A percentile compares a stretch with the other conserved stretches of the same genome.
Evolutionary conservation across 108 stramenopile genomes (phyloP).

Genomic region (Aureococcus anophagefferens): DNA sequence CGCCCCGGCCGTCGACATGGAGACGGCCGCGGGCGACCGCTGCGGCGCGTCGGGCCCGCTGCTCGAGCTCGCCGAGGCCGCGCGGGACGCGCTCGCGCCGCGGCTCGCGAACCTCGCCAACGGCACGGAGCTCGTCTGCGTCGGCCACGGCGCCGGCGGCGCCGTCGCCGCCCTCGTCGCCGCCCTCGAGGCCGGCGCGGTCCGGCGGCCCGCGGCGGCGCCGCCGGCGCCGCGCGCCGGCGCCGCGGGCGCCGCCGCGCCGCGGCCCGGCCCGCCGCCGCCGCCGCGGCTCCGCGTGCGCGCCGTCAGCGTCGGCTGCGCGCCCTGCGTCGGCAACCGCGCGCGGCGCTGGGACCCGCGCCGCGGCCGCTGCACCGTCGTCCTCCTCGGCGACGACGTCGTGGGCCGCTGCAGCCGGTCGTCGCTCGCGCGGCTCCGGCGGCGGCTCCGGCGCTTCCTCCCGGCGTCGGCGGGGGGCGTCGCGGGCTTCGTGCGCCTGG

Average conservation of each 20-base stretch:
- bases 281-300: background rate
- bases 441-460: constrained; percentile 27
- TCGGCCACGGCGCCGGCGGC: constrained; percentile 1
- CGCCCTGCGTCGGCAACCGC: background rate
- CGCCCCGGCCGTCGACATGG: background rate
- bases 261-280: background rate
- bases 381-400: constrained; percentile 70
- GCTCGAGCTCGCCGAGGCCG: background rate
- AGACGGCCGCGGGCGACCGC: background rate
- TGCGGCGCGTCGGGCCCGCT: too few species aligned
- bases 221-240: background rate
- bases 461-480: background rate
- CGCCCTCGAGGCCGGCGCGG: background rate
- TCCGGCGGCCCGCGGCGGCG: background rate
- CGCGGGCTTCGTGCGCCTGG: background rate
- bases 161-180: background rate
- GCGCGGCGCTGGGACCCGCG: background rate
- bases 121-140: background rate
- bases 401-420: constrained; percentile 51
- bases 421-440: constrained; percentile 44
- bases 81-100: background rate
- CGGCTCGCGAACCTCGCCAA: background rate
- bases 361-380: constrained; percentile 21
- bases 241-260: background rate
- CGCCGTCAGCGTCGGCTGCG: background rate